Evolutionary conservation across 2,329 filamentous ascomycete species (phyloP), one percentile per base, ranked within the genome.

Genomic region (Pochonia chlamydosporia): DNA sequence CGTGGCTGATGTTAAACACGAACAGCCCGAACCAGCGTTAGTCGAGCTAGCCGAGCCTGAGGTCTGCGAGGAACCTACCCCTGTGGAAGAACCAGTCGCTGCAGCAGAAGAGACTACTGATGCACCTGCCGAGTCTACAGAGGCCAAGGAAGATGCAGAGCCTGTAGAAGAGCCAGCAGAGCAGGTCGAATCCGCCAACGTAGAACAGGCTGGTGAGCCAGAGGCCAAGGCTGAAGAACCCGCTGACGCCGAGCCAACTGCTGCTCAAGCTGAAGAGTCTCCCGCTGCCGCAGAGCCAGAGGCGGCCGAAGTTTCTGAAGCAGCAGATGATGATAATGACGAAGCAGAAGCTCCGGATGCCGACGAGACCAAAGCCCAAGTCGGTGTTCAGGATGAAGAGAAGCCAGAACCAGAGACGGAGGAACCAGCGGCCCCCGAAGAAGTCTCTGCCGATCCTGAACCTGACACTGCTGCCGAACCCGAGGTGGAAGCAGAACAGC

Each of bases 191-290:
- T 5, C 18, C 11, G 8, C 31, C 28, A n/a, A 11, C 5, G 10
- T 21, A 16, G 28, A 36, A 18, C 24, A 14, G 28, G 42, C 46
- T 16, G 43, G 46, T 48, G 54, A 54, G 44, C 36, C 46, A 33
- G 50, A 55, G 8, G 40, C 43, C 14, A 54, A 55, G 42, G 46
- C 43, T 21, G 33, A 48, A 10, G 21, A 28, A 35, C 21, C 16
- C 7, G 2, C 3, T 9, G 33, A 20, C 10, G 2, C 18, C 14
- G 35, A 35, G 31, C 31, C 31, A 35, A 21, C n/a, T 30, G 16
- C 31, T 40, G 39, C 5, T 9, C 37, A 46, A 39, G 16, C 21
- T 31, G 18, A 42, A 14, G 25, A 45, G 31, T 5, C 13, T 7
- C 35, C 21, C 9, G n/a, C 16, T n/a, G 35, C 21, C 9, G n/a